Percentiles rank a stretch among this genome's conserved stretches.
These are phyloP conservation scores for Zygosaccharomyces rouxii DNA, from an alignment of 805 yeast genomes.

Conservation along the genomic window DNA sequence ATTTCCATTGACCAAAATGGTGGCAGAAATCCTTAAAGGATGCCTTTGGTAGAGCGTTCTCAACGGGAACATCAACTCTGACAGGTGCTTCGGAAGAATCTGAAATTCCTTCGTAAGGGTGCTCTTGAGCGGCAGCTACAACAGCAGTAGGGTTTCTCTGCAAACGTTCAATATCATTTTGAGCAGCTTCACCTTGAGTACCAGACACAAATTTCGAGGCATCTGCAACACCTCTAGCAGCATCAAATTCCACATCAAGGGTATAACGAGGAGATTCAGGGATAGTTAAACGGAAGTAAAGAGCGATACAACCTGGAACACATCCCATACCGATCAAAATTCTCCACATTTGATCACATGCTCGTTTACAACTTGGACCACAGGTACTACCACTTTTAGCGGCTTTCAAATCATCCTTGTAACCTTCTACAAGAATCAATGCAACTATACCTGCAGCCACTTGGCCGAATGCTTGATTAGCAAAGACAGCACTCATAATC, in stretches of 20 bases:
- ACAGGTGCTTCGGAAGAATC: not conserved
- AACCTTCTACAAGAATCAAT: conserved; percentile 68
- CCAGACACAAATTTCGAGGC: conserved; percentile 49
- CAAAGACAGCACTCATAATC: conserved; percentile 92
- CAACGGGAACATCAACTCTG: conserved; percentile 5
- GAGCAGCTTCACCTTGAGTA: conserved; percentile 48
- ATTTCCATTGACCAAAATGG: conserved; percentile 84
- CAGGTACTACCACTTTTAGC: conserved; percentile 59
- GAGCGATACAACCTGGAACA: conserved; percentile 80
- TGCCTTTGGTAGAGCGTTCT: conserved; percentile 66
- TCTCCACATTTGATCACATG: conserved; percentile 95
- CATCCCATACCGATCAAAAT: conserved; percentile 82
- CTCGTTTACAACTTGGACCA: conserved; percentile 61
- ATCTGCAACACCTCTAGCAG: conserved; percentile 54
- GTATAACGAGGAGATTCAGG: conserved; percentile 94
- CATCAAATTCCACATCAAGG: conserved; percentile 64
- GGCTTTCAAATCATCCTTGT: conserved; percentile 53
- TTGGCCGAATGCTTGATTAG: conserved; percentile 97
- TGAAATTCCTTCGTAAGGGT: not conserved
- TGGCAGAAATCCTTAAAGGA: conserved; percentile 64
- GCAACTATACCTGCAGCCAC: conserved; percentile 82
- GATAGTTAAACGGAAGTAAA: conserved; percentile 87
- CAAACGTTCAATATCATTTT: conserved; percentile 40
- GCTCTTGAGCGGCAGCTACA: conserved; percentile 26
- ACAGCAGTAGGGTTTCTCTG: conserved; percentile 49